These are phyloP conservation scores for Mucor plumbeus DNA, from an alignment of 371 early-diverging fungal genomes.

Conservation along the genomic window DNA sequence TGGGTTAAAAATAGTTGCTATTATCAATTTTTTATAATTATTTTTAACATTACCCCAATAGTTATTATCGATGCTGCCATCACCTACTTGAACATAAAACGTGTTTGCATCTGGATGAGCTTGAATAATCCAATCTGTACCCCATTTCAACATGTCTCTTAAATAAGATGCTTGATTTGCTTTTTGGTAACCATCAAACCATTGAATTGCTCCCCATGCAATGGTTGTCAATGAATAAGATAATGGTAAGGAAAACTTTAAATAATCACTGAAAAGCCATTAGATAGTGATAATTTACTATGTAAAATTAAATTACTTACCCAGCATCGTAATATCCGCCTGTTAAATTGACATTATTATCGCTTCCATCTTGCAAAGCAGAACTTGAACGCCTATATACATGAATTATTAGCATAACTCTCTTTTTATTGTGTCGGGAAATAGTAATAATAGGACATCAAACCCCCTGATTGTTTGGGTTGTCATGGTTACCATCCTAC, in stretches of 20 bases:
- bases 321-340: conserved; percentile 59
- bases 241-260: conserved; percentile 68
- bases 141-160: conserved; percentile 63
- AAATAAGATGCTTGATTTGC: conserved; percentile 57
- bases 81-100: conserved; percentile 47
- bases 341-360: conserved; percentile 50
- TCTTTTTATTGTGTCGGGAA: no score
- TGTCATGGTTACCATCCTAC: background rate
- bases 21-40: background rate
- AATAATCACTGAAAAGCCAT: conserved; percentile 51
- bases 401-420: background rate
- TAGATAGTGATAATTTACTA: background rate
- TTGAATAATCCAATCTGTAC: conserved; percentile 63
- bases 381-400: conserved; percentile 57
- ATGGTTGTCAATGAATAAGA: conserved; percentile 55
- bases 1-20: background rate
- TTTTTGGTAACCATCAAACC: conserved; percentile 60
- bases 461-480: no score
- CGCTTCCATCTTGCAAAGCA: conserved; percentile 55
- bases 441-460: no score
- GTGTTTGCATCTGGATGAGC: conserved; percentile 33
- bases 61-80: conserved; percentile 44
- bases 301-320: conserved; percentile 17
- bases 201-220: conserved; percentile 65
- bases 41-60: conserved; percentile 45